Base-by-base conservation (phyloP, 2,329 filamentous ascomycete genomes). In the Zopfia rhizophila region DNA sequence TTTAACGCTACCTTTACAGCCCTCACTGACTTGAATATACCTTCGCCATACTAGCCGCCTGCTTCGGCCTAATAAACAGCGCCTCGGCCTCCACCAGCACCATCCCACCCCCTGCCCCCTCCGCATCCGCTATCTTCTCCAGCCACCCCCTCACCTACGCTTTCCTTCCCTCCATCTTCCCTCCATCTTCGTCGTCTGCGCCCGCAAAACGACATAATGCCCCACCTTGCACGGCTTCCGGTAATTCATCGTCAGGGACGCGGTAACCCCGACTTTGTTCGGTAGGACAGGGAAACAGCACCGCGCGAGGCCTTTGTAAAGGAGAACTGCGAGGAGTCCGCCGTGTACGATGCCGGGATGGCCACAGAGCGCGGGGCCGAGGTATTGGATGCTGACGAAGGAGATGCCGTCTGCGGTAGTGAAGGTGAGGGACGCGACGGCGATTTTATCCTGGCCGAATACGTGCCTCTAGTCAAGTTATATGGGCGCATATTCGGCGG, bases 271-370 rank as follows among this genome's bases (percentile, higher is more conserved):
- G 53, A 94, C 83, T 58, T 91, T 89, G 66, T 93, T 90, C 21
- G 93, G 93, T 64, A 97, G 78, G 17, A 90, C 91, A 4, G 85
- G 86, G 72, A 97, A 96, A 66, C 90, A 95, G 72, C 90, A 95
- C 43, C 91, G 81, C 22, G 89, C 93, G 30, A 97, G 77, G 0
- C 90, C 91, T 72, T 97, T 94, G 67, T 97, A 94, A 39, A 97
- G 77, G 68, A 97, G 81, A 8, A 93, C 97, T 12, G 93, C 93
- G 45, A 97, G 77, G 55, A 96, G 76, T 0, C 93, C 93, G 38
- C 93, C 93, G 69, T 97, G 94, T 5, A 97, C 83, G 53, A 97
- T 90, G 3, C 89, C 91, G 5, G 90, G 89, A 70, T 97, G 92
- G 1, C 93, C 93, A 67, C 91, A 97, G 28, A 97, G 77, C 60